Conservation (phyloP, 208 protist species). For the Trypanosomatidae sp. region DNA sequence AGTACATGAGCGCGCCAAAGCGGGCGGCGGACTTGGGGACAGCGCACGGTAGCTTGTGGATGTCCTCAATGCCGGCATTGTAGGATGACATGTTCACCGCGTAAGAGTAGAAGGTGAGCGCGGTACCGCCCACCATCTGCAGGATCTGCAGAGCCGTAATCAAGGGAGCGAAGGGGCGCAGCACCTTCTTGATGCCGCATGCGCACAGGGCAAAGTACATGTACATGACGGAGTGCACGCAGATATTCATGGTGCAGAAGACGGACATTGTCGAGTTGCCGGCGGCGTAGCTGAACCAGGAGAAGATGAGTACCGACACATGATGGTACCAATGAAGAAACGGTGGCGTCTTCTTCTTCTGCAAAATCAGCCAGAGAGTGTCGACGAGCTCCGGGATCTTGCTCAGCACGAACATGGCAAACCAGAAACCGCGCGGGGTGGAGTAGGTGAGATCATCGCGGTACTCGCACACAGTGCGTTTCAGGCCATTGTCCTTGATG, state of each 20-base stretch:
- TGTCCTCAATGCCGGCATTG: constrained; percentile 38
- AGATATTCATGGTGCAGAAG: constrained; percentile 94
- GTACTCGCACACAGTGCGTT: constrained; percentile 57
- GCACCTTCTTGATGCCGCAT: constrained; percentile 53
- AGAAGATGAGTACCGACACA: constrained; percentile 90
- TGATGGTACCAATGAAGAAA: constrained; percentile 96
- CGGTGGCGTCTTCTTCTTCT: constrained; percentile 74
- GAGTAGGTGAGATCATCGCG: constrained; percentile 51
- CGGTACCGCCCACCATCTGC: constrained; percentile 89
- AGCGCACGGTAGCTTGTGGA: constrained; percentile 47
- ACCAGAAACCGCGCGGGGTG: constrained; percentile 56
- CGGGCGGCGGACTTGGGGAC: constrained; percentile 45
- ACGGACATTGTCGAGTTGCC: constrained; percentile 54
- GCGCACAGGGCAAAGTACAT: constrained; percentile 90
- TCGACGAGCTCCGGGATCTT: constrained; percentile 89
- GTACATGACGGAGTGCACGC: constrained; percentile 96
- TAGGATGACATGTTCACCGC: constrained; percentile 37
- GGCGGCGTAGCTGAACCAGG: constrained; percentile 76
- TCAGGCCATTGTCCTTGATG: constrained; percentile 34
- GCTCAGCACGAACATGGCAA: constrained; percentile 69
- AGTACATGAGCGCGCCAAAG: constrained; percentile 87
- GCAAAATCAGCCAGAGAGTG: constrained; percentile 79
- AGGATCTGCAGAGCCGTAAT: constrained; percentile 89
- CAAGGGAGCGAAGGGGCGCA: constrained; percentile 73
- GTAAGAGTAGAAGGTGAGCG: constrained; percentile 54